Evolutionary conservation across 106 monocot genomes (phyloP).

Genomic region (Allium cepa): DNA sequence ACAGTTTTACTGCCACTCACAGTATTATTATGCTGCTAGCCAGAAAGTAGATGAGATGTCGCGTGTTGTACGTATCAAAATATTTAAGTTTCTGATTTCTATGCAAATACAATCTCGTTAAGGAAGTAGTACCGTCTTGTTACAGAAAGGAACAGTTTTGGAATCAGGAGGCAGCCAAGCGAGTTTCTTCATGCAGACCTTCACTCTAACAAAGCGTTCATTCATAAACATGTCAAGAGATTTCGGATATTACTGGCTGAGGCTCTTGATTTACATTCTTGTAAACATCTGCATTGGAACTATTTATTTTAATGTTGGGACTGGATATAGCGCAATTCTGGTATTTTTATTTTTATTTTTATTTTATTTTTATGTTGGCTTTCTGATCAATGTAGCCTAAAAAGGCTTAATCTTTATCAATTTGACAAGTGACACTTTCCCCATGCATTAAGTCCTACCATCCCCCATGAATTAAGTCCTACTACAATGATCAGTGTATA

Average conservation of each 20-base stretch:
- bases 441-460: no score
- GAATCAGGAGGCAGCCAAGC: slow-evolving; percentile 78
- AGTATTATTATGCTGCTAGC: slow-evolving; percentile 31
- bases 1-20: slow-evolving; percentile 42
- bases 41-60: slow-evolving; percentile 75
- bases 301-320: slow-evolving; percentile 74
- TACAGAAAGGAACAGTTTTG: slow-evolving; percentile 81
- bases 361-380: no score
- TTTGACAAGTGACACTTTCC: no score
- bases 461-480: no score
- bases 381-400: no score
- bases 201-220: slow-evolving; percentile 49
- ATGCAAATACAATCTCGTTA: neutral
- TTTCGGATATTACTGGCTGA: slow-evolving; percentile 79
- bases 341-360: slow-evolving; percentile 16
- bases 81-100: neutral
- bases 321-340: slow-evolving; percentile 63
- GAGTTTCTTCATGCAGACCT: slow-evolving; percentile 71
- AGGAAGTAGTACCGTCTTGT: neutral
- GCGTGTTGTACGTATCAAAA: slow-evolving; percentile 39
- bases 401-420: no score
- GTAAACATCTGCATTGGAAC: slow-evolving; percentile 68
- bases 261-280: slow-evolving; percentile 65
- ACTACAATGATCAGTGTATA: no score
- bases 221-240: slow-evolving; percentile 75